Base-by-base conservation (phyloP, 78 protist species). In the Chrysochromulina parva region DNA sequence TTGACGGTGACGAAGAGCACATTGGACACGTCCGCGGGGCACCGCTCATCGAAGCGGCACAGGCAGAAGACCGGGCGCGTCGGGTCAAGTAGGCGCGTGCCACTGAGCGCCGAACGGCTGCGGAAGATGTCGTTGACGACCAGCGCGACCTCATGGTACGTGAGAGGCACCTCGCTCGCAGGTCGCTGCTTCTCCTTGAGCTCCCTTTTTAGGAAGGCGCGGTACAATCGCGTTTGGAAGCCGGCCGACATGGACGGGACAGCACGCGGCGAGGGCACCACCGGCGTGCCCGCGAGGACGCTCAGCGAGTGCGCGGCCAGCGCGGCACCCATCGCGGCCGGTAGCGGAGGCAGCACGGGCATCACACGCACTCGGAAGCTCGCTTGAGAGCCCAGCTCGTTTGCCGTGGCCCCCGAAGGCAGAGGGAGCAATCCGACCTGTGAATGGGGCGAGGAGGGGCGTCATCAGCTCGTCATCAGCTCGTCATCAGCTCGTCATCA, bases 341-440 rank as follows among this genome's bases (percentile, higher is more conserved):
- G 86, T 47, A 78, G 3, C 55, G 86, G 86, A 14, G 57, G 57
- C 14, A 78, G 38, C 53, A 78, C 86, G 48, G 86, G 86, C 86
- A 78, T 2, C 13, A 78, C 60, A 0, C 86, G 59, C n/a, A 53
- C 62, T 1, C 86, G 86, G n/a, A 78, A 50, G 50, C 10, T 53
- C 11, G 86, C 48, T 62, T 50, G 47, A 58, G 86, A 11, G 53
- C 52, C 53, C 28, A 14, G 78, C 53, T n/a, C 52, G 71, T 3
- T 3, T 3, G 71, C 71, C n/a, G 28, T 4, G 17, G 26, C 28
- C n/a, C 62, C 62, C 13, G 7, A 13, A 9, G 71, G 71, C 71
- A 65, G 71, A 9, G 71, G 71, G 28, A 65, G 71, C 28, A 19
- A 58, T 58, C 62, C 38, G 38, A 38, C 38, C 38, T 38, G 38